Evolutionary conservation across 2,329 filamentous ascomycete genomes (phyloP), one percentile per base, ranked within the genome.

Genomic region (Fusarium siculi): DNA sequence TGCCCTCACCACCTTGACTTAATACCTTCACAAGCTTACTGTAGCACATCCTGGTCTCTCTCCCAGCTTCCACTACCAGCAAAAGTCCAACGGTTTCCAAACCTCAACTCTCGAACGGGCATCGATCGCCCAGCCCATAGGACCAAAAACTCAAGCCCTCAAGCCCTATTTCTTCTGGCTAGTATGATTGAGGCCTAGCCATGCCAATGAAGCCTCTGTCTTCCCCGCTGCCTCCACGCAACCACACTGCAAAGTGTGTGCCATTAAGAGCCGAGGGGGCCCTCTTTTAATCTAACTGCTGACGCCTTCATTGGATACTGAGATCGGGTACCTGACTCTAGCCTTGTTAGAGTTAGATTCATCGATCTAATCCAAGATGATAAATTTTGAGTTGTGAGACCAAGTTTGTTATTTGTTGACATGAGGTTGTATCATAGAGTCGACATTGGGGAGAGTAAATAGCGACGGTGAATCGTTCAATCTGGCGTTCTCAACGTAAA

Each of bases 301-400:
- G 49, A 58, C 58, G 16, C 25, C 34, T 43, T 47, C 54, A 72
- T 72, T 71, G 67, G 68, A 54, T 50, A 39, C 42, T 42, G n/a
- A 37, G 49, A 28, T 59, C 72, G 72, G 72, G 72, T 74, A 74
- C 72, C 72, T 74, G 69, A 74, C 68, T 72, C 68, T 74, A 74
- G 64, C 71, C 72, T 63, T 18, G 40, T 72, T 58, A 39, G 18
- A 36, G 42, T 68, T 73, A 74, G 58, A 58, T 60, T 32, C 50
- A 55, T 69, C 72, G 68, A 74, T 68, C 64, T 63, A 74, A 57
- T 42, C 53, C 59, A 66, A 39, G 52, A 62, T 63, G 56, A 59
- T 58, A 37, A 63, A 39, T 69, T 74, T 21, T 64, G 67, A 72
- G 47, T 61, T 72, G 43, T 63, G 47, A 74, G 67, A 68, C 52